Evolutionary conservation across 305 asterid genomes (phyloP).

Genomic region (Solanum hybrid): DNA sequence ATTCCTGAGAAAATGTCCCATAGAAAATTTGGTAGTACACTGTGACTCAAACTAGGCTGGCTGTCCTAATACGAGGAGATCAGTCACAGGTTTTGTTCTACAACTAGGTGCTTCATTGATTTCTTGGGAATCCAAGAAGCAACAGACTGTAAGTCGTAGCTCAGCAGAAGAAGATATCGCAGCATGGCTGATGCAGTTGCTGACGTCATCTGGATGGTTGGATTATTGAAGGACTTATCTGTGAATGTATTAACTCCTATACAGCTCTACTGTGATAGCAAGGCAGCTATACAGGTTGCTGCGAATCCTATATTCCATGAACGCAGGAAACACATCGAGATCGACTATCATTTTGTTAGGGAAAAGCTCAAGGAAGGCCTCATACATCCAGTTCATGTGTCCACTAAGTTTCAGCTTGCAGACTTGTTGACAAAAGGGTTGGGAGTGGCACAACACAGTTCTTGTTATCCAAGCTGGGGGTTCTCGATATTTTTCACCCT

Average conservation of each 20-base stretch:
- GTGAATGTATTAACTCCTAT: neutral
- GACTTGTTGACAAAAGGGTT: neutral
- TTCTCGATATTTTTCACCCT: neutral
- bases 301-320: neutral
- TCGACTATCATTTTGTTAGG: neutral
- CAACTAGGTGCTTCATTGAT: neutral
- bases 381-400: neutral
- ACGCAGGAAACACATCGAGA: neutral
- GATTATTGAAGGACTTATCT: neutral
- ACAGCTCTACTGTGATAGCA: neutral
- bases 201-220: neutral
- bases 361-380: neutral
- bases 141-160: neutral
- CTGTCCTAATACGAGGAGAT: neutral
- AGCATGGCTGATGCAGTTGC: neutral
- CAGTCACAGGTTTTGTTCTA: neutral
- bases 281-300: neutral
- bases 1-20: neutral
- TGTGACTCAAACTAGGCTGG: neutral
- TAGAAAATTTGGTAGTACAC: neutral
- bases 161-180: neutral
- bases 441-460: neutral
- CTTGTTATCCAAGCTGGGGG: neutral
- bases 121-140: neutral
- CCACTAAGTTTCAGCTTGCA: neutral